These are phyloP conservation scores for Leccinellum rugosiceps DNA, from an alignment of 768 basidiomycete genomes.

Conservation along the genomic window DNA sequence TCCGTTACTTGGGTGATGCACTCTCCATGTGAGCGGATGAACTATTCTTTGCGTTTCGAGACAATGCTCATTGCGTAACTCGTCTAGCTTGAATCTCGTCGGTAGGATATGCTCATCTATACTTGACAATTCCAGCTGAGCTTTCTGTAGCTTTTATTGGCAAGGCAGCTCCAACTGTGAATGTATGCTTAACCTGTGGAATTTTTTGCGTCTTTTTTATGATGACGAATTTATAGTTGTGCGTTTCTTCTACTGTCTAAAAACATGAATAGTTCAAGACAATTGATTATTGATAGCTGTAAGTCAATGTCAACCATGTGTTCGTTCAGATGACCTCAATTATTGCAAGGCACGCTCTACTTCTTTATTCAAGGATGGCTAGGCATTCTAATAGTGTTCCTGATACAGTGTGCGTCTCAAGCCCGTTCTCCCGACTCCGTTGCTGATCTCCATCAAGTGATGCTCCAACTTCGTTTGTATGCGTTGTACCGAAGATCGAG, in stretches of 20 bases:
- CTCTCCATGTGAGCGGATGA: slow-evolving; percentile 14
- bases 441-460: slow-evolving; percentile 1
- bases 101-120: not conserved
- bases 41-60: not conserved
- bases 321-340: not conserved
- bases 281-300: slow-evolving; percentile 1
- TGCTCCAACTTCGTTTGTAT: slow-evolving; percentile 17
- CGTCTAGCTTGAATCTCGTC: slow-evolving; percentile 10
- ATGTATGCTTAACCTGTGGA: slow-evolving; percentile 6
- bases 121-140: not conserved
- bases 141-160: slow-evolving; percentile 13
- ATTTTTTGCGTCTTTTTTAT: not conserved
- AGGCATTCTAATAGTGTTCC: not conserved
- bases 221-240: slow-evolving; percentile 14
- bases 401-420: slow-evolving; percentile 10
- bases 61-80: not conserved
- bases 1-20: slow-evolving; percentile 24
- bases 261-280: not conserved
- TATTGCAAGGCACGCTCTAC: slow-evolving; percentile 3
- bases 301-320: not conserved
- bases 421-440: not conserved
- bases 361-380: slow-evolving; percentile 10
- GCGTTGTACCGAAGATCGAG: slow-evolving; percentile 8
- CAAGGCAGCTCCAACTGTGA: not conserved
- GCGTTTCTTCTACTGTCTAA: not conserved